Base-by-base conservation (phyloP, 1,139 yeast species). In the Pichia sp. region DNA sequence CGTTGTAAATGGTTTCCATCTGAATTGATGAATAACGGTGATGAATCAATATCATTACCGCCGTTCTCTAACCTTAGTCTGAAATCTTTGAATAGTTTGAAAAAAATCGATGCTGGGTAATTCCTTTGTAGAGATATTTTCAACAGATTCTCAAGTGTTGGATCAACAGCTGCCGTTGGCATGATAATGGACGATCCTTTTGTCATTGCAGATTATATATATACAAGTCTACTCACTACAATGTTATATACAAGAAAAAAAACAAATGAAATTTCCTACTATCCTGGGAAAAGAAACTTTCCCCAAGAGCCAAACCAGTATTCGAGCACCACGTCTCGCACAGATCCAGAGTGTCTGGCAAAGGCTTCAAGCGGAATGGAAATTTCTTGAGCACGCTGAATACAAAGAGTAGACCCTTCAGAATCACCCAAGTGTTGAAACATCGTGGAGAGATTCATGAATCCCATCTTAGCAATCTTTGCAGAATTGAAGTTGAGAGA, bases 381-480 rank as follows among this genome's bases (percentile, higher is more conserved):
- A n/a, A 62, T 59, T 27, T 56, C 55, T 15, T 57, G 46, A 1
- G 62, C 53, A 39, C 62, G 59, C 13, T 44, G 32, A 1, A 49
- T 18, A 48, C 70, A 70, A 42, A 63, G 53, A n/a, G 57, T 55
- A 4, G 65, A 59, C 8, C 61, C 64, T 23, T 62, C 64, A 1
- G 47, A 40, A 50, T 70, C 66, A 3, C 68, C 70, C 44, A 64
- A 43, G 42, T 62, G 52, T 16, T 53, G 52, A 53, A 71, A 71
- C 78, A 75, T 74, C 43, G 57, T 61, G 7, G 65, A 54, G 37
- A 71, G 59, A 48, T 71, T 70, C 24, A 55, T 52, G 45, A 71
- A 65, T 7, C 71, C 66, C 53, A 67, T 59, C 49, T 67, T 66
- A 3, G 75, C 67, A 38, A 73, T 66, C 42, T 66, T 61, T 3